Evolutionary conservation across 345 rosid genomes (phyloP), one percentile per base, ranked within the genome.

Genomic region (Jatropha curcas): DNA sequence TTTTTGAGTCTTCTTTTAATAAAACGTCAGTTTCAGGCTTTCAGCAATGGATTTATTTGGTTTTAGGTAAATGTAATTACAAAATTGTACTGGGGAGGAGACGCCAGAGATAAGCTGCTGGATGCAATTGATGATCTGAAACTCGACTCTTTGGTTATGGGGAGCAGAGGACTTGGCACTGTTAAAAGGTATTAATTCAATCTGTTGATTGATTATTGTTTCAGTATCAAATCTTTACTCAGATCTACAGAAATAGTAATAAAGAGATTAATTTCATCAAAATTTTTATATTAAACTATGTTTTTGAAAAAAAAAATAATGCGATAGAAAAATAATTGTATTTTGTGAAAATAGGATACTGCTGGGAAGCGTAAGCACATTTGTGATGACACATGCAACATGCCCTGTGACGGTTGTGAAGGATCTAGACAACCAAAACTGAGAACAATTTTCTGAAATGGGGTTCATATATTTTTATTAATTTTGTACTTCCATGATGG

Each of bases 141-240:
- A 71, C 84, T 96, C 65, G 98, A 96, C 58, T 90, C 91, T 48
- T 13, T 96, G 67, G 89, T 91, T 55, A 87, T 96, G 91, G 99
- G 98, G 72, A 91, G 96, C 89, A 83, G 99, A 83, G 99, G 98
- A 60, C 97, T 90, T 10, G 88, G 92, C 68, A 87, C 95, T n/a
- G 81, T 96, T 31, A 76, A 78, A 76, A 93, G 99, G 99, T 88
- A 80, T 24, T 7, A 2, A 20, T 25, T 9, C 8, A 27, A 27
- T 2, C 0, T 56, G 27, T 37, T 51, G 48, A 9, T 57, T 61
- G 70, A 22, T 41, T n/a, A n/a, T n/a, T n/a, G n/a, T n/a, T n/a
- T n/a, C n/a, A n/a, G n/a, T n/a, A n/a, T n/a, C n/a, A n/a, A n/a
- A n/a, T n/a, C n/a, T n/a, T n/a, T n/a, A n/a, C n/a, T n/a, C n/a